Base-by-base conservation (phyloP, 495 filamentous ascomycete species). In the Pyrenula aspistea region DNA sequence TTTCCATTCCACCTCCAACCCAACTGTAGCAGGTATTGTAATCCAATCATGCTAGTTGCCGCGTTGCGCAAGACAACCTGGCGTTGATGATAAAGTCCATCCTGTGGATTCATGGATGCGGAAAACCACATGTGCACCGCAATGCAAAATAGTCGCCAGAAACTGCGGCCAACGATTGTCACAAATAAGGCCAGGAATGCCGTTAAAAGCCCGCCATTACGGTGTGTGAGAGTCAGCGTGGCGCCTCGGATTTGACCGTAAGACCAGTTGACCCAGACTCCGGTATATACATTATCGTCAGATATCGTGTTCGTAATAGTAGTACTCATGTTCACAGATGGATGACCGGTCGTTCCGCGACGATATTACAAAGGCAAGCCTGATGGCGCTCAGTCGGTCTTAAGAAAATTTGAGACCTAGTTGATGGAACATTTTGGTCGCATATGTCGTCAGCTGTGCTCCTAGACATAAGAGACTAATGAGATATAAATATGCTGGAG, bases 101-200 rank as follows among this genome's bases (percentile, higher is more conserved):
- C 57, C 55, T 62, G 57, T 19, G 55, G 53, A 2, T 52, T 12
- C 1, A 24, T 2, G 8, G 19, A 21, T 3, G 51, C 24, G 2
- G 62, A 62, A 22, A n/a, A 56, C n/a, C 2, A 3, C 10, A 19
- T 49, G 49, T 61, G 59, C 2, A 59, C 10, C 2, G 42, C 22
- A 12, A 58, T 15, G 22, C 60, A 62, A 2, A 56, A 10, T 47
- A 65, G 50, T 25, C 58, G 53, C 60, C 62, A 65, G 22, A 62
- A 60, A 21, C 58, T 49, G 0, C 25, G 53, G 55, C 54, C 53
- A 10, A 60, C 58, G 2, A 55, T 19, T 19, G 57, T 50, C 1
- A 64, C 60, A 21, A 53, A 65, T 21, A 65, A 57, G n/a, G 60
- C 57, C 1, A 62, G 3, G 22, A 65, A 58, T 22, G 62, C 62